Base-by-base conservation (phyloP, 306 rosid genomes). In the Alnus glutinosa region DNA sequence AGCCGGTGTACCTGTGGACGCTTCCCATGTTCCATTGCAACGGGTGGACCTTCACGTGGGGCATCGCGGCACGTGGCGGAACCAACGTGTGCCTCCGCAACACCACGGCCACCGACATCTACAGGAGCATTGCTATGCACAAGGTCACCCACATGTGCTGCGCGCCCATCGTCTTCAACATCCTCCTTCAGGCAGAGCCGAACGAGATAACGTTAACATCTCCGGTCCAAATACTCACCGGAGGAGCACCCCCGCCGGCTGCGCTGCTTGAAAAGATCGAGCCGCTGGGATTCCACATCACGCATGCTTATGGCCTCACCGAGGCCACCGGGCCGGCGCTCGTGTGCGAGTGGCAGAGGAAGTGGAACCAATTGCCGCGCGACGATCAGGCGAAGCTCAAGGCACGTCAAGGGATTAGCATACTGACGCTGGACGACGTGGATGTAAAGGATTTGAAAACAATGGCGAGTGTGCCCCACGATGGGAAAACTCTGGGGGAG, bases 21-120 rank as follows among this genome's bases (percentile, higher is more conserved):
- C 91, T 94, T 0, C 98, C 98, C 0, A 92, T 94, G 97, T 94
- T 94, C 86, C 98, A 94, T 14, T 94, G 98, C 61, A 94, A 94
- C 49, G 98, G 98, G 0, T 94, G 98, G 98, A 94, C 98, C 23
- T 94, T 94, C 88, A 86, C 97, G 0, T 94, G 98, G 98, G 98
- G 98, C 0, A 84, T 91, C 10, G 98, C 97, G 0, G 98, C 98
- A 0, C 92, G 98, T 0, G 98, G 98, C 0, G 98, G 98, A 0
- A 92, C 97, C 1, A 94, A 91, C 15, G 75, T 94, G 4, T 94
- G 98, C 63, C 83, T 94, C 51, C 84, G 98, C 7, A 87, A 83
- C 82, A 70, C 86, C 2, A 49, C 82, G 0, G 97, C 98, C 1
- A 2, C 5, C 9, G 88, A 94, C 70, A 94, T 94, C 18, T 89